Base-by-base conservation (phyloP, 352 stramenopile genomes). In the Phytophthora cryptogea region DNA sequence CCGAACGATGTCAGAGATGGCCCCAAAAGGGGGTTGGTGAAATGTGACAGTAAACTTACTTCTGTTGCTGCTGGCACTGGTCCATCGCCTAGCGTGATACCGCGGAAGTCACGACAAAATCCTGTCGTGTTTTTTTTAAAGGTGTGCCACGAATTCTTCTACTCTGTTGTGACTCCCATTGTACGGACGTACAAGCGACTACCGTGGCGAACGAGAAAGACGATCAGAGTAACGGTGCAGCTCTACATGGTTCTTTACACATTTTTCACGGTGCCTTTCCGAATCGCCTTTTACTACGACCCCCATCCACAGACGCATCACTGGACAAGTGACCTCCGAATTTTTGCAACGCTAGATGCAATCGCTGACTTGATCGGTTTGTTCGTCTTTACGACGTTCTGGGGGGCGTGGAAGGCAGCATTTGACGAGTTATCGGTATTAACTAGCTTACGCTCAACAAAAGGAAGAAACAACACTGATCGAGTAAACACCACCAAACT, bases 251-350 rank as follows among this genome's bases (percentile, higher is more conserved):
- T 66, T 8, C 17, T 69, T 6, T 69, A 69, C 17, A 64, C 60
- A 17, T 66, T 69, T 16, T 51, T 61, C n/a, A 57, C 61, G 13
- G 54, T 69, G 2, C 61, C 61, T 5, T 54, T 69, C 20, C 61
- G 61, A 37, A 16, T 69, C 10, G 54, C 61, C 1, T 69, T 69
- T 20, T 66, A 65, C 42, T 69, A 61, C n/a, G 17, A 57, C 23
- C 50, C 48, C 0, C 27, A 63, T 5, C 4, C 2, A 11, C 14
- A 44, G 1, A 11, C 23, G 2, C n/a, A 54, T 16, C 53, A 42
- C 2, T 91, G 79, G 81, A 81, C 71, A 0, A 20, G 27, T 5
- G 73, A 77, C 11, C 68, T 91, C 35, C 77, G 58, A 8, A 58
- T 75, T 0, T 76, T 91, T 13, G 31, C 54, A 0, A 30, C 47